Base-by-base conservation (phyloP, 495 filamentous ascomycete genomes). In the Rostrohypoxylon terebratum region DNA sequence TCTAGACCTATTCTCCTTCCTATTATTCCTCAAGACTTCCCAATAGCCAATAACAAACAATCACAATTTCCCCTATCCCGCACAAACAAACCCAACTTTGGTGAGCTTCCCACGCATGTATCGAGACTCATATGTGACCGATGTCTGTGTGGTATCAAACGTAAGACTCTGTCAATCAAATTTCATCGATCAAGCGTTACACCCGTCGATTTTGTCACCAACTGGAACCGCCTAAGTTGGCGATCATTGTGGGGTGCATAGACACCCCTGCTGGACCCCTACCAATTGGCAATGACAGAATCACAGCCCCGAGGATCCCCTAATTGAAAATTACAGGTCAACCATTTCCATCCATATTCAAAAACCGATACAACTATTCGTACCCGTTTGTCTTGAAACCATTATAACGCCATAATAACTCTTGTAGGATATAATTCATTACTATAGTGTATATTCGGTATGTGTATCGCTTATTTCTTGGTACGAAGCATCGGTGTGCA, bases 401-500 rank as follows among this genome's bases (percentile, higher is more conserved):
- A 47, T 62, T 34, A 28, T 36, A 42, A 47, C 57, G 23, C 21
- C 34, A 7, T 36, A 18, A 18, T 13, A 2, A n/a, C 4, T 18
- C 28, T 36, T 36, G 25, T 47, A 6, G 45, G 33, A 53, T 68
- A 50, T 51, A 0, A 48, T n/a, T n/a, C n/a, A n/a, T n/a, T n/a
- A n/a, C n/a, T 25, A 51, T 25, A 23, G 2, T 20, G 8, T 21
- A 8, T 48, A 20, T 4, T 21, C 3, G 3, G 13, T 25, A n/a
- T 28, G n/a, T 55, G 34, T 64, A 51, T 68, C 20, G 51, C 51
- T 72, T 5, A 50, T 14, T 66, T 69, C 16, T 45, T 74, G 9
- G 74, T 58, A 53, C 74, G 67, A 9, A 74, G 38, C 71, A 76
- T 78, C 21, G 76, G 76, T 14, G 69, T 69, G 33, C 73, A 78